Evolutionary conservation across 768 basidiomycete genomes (phyloP), one percentile per base, ranked within the genome.

Genomic region (Tulasnella calospora): DNA sequence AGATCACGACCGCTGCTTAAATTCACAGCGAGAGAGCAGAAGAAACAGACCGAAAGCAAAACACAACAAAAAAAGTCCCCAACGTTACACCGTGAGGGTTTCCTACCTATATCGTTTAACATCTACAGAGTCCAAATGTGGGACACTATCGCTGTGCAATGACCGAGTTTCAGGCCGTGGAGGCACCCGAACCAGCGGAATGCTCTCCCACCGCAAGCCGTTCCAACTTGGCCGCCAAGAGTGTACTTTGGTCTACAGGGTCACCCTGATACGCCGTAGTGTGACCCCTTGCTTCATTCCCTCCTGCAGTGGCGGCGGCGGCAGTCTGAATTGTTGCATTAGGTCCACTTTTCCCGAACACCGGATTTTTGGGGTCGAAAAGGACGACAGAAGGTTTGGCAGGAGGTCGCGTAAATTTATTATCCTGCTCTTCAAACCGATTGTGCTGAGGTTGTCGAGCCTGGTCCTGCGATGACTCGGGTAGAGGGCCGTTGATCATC

Each of bases 1-100:
- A 73, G 35, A 73, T 8, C 40, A 73, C 23, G 35, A 41, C 33
- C 36, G 71, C 40, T 41, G 36, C 36, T 15, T 15, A 3, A 73
- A 73, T 41, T 41, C 23, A 73, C 40, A 41, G 36, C 40, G 36
- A n/a, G 35, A 73, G 13, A 73, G 12, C 46, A 41, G 33, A 41
- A 40, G 30, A 40, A 57, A 76, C 15, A 69, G 21, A 46, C 30
- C 75, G 75, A 76, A 57, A 76, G 33, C 57, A 38, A n/a, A 76
- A 61, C 27, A 76, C 57, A 61, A 75, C 38, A 36, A 27, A 75
- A 76, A 76, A 67, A 67, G 51, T 51, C 33, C 61, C 61, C 61
- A 67, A 67, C 61, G 27, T 67, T 35, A 27, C 33, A 35, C 30
- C 27, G 61, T 35, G 30, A 67, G 61, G 61, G 61, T 35, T 51